These are phyloP conservation scores for Epichloe sibirici DNA, from an alignment of 2,329 filamentous ascomycete species.

Conservation along the genomic window DNA sequence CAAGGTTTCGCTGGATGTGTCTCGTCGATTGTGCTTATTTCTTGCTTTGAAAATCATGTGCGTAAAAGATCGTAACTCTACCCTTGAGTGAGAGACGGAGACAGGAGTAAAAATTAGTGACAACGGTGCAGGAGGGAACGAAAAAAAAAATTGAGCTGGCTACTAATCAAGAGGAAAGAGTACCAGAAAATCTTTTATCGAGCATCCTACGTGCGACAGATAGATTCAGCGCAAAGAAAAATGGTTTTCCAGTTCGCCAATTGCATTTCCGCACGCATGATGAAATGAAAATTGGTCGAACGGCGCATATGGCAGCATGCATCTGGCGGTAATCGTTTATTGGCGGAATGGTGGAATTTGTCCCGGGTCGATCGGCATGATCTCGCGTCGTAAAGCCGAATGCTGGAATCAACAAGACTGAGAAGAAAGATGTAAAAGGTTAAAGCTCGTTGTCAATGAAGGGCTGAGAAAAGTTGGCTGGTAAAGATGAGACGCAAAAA, in stretches of 20 bases:
- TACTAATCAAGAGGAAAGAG: neutral
- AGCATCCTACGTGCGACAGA: neutral
- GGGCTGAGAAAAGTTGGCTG: constrained; percentile 3
- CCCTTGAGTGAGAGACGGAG: neutral
- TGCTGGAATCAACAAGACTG: neutral
- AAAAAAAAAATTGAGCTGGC: neutral
- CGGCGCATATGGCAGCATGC: neutral
- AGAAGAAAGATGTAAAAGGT: neutral
- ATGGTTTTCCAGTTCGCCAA: neutral
- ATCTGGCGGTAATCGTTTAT: neutral
- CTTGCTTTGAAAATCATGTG: neutral
- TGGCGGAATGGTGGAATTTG: neutral
- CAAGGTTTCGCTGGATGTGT: too few species aligned
- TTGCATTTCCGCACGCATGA: neutral
- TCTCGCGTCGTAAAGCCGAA: too few species aligned
- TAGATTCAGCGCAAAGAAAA: neutral
- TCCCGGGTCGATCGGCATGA: too few species aligned
- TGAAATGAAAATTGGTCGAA: neutral
- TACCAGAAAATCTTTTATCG: neutral
- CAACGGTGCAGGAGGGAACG: neutral
- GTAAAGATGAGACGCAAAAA: constrained; percentile 7
- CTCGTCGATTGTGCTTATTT: too few species aligned
- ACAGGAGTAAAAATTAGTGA: too few species aligned
- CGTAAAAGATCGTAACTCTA: neutral
- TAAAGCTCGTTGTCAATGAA: neutral